Evolutionary conservation across 2,329 filamentous ascomycete genomes (phyloP).

Genomic region (Didymella glomerata): DNA sequence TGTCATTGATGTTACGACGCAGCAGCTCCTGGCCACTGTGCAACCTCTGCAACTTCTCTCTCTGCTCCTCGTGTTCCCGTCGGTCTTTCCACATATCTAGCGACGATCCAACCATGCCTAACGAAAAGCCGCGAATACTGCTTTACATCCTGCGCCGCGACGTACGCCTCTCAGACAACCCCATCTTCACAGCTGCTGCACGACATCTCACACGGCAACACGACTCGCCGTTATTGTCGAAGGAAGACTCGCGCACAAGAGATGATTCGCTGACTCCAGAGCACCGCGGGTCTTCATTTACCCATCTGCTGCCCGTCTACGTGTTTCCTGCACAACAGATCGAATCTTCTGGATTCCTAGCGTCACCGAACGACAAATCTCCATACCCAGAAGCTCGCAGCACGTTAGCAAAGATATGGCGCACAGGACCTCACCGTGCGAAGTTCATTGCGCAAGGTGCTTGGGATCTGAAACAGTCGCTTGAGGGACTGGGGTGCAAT

Average conservation of each 20-base stretch:
- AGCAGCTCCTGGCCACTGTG: constrained; percentile 44
- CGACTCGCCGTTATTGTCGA: constrained; percentile 15
- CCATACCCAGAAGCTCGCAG: constrained; percentile 76
- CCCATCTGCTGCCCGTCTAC: constrained; percentile 72
- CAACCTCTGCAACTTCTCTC: constrained; percentile 37
- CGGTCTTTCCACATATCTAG: constrained; percentile 26
- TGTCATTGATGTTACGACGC: constrained; percentile 45
- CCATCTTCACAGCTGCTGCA: constrained; percentile 68
- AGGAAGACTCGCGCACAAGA: constrained; percentile 48
- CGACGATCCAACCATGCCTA: constrained; percentile 32
- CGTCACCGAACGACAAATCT: constrained; percentile 49
- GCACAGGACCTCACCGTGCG: constrained; percentile 75
- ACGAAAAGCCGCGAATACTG: constrained; percentile 58
- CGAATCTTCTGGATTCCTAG: constrained; percentile 77
- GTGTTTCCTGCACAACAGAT: constrained; percentile 75
- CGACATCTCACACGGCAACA: constrained; percentile 30
- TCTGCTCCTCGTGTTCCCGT: constrained; percentile 37
- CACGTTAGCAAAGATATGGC: constrained; percentile 72
- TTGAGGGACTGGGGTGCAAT: constrained; percentile 68
- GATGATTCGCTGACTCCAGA: constrained; percentile 41
- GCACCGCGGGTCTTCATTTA: constrained; percentile 35
- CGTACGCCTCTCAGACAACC: constrained; percentile 77
- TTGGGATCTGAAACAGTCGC: constrained; percentile 72
- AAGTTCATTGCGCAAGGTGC: constrained; percentile 77
- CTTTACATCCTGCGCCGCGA: constrained; percentile 78